Conservation (phyloP, 768 basidiomycete genomes). For the Lactarius tabidus region DNA sequence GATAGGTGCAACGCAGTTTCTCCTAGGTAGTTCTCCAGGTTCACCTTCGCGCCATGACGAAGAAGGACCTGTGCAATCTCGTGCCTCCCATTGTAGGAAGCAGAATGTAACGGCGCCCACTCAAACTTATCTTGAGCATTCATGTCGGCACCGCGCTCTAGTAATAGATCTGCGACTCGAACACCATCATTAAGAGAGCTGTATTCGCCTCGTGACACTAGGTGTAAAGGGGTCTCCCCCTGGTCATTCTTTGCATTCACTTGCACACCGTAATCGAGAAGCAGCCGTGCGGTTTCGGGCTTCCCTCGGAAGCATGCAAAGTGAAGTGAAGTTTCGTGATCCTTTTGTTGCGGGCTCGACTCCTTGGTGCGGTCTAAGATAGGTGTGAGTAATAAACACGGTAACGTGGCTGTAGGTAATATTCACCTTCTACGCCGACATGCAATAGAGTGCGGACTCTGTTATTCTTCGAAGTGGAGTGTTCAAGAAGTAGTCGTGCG, state of each 20-base stretch:
- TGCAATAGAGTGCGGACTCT: background rate
- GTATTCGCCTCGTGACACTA: background rate
- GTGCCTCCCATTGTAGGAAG: background rate
- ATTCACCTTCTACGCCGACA: background rate
- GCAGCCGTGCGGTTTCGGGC: background rate
- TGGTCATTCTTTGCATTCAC: background rate
- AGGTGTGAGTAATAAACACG: background rate
- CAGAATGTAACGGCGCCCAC: background rate
- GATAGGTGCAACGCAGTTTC: background rate
- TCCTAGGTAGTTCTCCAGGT: accelerated
- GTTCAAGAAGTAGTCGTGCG: background rate
- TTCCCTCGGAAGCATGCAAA: background rate
- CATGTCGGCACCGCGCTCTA: background rate
- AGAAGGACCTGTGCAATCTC: background rate
- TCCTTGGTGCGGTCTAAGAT: background rate
- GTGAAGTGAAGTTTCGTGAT: background rate
- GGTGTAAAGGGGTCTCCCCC: background rate
- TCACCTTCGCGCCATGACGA: background rate
- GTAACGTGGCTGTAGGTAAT: background rate
- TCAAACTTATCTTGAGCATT: background rate
- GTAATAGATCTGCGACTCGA: background rate
- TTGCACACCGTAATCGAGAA: background rate
- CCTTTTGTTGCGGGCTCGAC: background rate
- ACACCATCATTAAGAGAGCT: background rate
- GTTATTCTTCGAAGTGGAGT: background rate